phyloP scores from a whole-genome alignment of 768 basidiomycete genomes.

The Daedaleopsis nitida region DNA sequence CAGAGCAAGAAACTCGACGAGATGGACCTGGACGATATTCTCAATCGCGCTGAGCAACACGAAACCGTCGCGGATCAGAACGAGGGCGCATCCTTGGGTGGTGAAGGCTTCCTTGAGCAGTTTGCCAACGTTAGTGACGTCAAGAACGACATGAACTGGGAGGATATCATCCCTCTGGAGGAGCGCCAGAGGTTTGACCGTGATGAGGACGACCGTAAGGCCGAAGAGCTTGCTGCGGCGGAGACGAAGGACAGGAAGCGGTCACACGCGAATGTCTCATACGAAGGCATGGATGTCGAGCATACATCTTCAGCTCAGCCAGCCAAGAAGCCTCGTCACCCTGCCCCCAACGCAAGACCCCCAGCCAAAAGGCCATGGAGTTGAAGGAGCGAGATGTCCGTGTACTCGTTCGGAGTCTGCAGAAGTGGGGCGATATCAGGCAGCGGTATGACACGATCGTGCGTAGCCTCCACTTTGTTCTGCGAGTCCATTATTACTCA shows the following conservation, averaged over 20 bases:
- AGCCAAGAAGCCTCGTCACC: constrained; percentile 73
- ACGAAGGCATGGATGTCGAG: constrained; percentile 93
- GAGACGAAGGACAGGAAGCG: constrained; percentile 80
- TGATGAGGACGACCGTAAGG: constrained; percentile 76
- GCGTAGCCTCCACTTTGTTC: constrained; percentile 37
- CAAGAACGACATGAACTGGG: constrained; percentile 99
- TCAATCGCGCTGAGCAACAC: constrained; percentile 95
- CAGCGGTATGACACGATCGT: constrained; percentile 94
- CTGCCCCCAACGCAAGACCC: constrained; percentile 81
- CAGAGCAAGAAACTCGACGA: constrained; percentile 97
- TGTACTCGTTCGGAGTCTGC: constrained; percentile 90
- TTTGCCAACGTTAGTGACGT: constrained; percentile 97
- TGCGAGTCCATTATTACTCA: constrained; percentile 8
- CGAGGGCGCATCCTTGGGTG: constrained; percentile 93
- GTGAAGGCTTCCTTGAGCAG: constrained; percentile 93
- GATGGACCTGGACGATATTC: constrained; percentile 98
- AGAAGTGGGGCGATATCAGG: constrained; percentile 97
- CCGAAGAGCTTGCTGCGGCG: constrained; percentile 68
- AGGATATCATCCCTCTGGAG: constrained; percentile 96
- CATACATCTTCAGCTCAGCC: constrained; percentile 62
- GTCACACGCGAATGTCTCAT: constrained; percentile 82
- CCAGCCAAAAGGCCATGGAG: constrained; percentile 93
- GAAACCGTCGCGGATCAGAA: constrained; percentile 85
- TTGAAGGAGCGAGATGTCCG: constrained; percentile 97
- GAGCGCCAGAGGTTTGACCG: constrained; percentile 83